Percentiles rank a stretch among this genome's conserved stretches.
phyloP scores from a whole-genome alignment of 768 basidiomycete genomes.

The Clitopilus hobsonii region DNA sequence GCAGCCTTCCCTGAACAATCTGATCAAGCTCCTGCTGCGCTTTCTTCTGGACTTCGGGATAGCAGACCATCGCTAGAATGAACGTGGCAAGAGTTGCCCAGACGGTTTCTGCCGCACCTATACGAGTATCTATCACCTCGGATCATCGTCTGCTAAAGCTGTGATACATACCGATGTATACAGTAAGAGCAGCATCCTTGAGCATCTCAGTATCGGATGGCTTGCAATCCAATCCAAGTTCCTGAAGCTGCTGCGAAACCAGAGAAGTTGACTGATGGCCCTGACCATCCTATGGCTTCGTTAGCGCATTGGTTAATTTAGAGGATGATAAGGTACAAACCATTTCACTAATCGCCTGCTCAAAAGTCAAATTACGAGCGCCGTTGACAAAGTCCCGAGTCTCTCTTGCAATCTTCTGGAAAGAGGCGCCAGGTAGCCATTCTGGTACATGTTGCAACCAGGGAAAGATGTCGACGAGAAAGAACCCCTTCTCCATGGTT shows the following conservation, averaged over 20 bases:
- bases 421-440: neutral
- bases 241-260: neutral
- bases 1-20: neutral
- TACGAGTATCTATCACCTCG: slow-evolving; percentile 2
- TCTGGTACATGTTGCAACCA: neutral
- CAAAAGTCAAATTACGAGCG: neutral
- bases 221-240: neutral
- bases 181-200: neutral
- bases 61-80: neutral
- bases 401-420: neutral
- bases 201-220: neutral
- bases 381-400: neutral
- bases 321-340: neutral
- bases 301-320: neutral
- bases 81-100: neutral
- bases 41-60: neutral
- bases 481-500: neutral
- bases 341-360: neutral
- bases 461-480: neutral
- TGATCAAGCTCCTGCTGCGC: neutral
- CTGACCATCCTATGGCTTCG: neutral
- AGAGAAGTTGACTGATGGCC: neutral
- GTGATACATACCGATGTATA: neutral
- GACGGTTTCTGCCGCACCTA: neutral
- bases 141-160: neutral